Evolutionary conservation across 371 early-diverging fungal genomes (phyloP), one percentile per base, ranked within the genome.

Genomic region (Syncephalastrum sp.): DNA sequence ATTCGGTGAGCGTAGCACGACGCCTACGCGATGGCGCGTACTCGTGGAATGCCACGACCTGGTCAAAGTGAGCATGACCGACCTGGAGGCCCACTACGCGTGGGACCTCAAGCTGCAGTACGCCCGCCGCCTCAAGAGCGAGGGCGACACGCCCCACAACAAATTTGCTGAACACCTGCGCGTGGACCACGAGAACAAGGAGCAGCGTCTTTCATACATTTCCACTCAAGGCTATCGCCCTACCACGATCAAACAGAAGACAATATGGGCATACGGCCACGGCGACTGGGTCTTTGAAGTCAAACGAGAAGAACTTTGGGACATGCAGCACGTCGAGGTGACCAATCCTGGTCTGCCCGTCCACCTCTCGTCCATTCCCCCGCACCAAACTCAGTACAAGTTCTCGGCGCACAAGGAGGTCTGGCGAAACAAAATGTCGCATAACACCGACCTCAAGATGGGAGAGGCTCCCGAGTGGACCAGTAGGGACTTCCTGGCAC

Each of bases 381-480:
- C 76, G 2, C 61, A 70, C 21, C 71, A 68, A 48, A 45, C 50
- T 0, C 24, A 67, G 10, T 74, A 48, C 48, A 72, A 74, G 42
- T 69, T 79, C 0, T 70, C 76, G 0, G 46, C 70, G 7, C 68
- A 70, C 42, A 61, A 64, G 7, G 72, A 74, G 24, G 41, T 45
- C 21, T 79, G 79, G 79, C 52, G 61, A 0, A 52, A 76, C 49
- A 59, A 76, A 17, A 67, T 79, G 48, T 57, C 72, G 2, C 63
- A 72, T 17, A 79, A 79, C 17, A 46, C 76, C 15, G 48, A 49
- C 7, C 50, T 79, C 15, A 47, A 55, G 5, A 64, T 76, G 41
- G 79, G 79, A 10, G 72, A 76, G 45, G 70, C 76, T 0, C 79
- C 79, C 0, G n/a, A 23, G 3, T 79, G 79, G 79, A 68, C 65